Percentiles rank a stretch among this genome's conserved stretches.
These are phyloP conservation scores for Aspergillus sojae DNA, from an alignment of 2,329 filamentous ascomycete genomes.

Conservation along the genomic window DNA sequence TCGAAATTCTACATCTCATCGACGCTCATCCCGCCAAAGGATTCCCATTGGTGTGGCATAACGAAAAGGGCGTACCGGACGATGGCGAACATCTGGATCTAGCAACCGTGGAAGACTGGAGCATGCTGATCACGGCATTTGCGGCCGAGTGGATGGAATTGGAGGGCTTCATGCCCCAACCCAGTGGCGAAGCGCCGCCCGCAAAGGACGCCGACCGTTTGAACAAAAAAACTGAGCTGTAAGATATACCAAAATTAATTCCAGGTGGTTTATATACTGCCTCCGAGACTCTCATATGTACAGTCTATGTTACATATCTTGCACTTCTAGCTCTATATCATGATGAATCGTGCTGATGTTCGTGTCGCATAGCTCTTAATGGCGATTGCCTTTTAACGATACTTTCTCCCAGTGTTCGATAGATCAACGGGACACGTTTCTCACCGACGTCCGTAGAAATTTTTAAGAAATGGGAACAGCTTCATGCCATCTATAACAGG, in stretches of 20 bases:
- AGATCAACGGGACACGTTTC: background rate
- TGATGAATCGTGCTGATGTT: slow-evolving; percentile 18
- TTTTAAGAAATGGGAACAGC: background rate
- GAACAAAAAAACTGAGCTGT: slow-evolving; percentile 45
- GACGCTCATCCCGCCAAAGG: slow-evolving; percentile 58
- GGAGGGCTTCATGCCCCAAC: slow-evolving; percentile 53
- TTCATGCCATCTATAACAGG: slow-evolving; percentile 25
- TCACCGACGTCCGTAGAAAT: background rate
- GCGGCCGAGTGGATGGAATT: slow-evolving; percentile 91
- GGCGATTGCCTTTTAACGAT: background rate
- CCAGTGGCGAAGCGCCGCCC: background rate
- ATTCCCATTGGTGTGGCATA: slow-evolving; percentile 88
- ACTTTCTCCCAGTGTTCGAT: background rate
- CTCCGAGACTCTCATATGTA: slow-evolving; percentile 2
- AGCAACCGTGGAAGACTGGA: slow-evolving; percentile 83
- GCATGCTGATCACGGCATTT: slow-evolving; percentile 80
- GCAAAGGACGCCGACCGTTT: slow-evolving; percentile 8
- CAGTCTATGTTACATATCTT: slow-evolving; percentile 9
- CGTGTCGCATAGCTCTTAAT: slow-evolving; percentile 21
- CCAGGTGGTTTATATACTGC: slow-evolving; percentile 4
- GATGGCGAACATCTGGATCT: slow-evolving; percentile 83
- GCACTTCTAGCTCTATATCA: background rate
- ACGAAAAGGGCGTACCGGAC: slow-evolving; percentile 62
- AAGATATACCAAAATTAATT: slow-evolving; percentile 31
- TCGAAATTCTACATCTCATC: slow-evolving; percentile 88